Evolutionary conservation across 1,284 basidiomycete species (phyloP), one percentile per base, ranked within the genome.

Genomic region (Fistulina hepatica): DNA sequence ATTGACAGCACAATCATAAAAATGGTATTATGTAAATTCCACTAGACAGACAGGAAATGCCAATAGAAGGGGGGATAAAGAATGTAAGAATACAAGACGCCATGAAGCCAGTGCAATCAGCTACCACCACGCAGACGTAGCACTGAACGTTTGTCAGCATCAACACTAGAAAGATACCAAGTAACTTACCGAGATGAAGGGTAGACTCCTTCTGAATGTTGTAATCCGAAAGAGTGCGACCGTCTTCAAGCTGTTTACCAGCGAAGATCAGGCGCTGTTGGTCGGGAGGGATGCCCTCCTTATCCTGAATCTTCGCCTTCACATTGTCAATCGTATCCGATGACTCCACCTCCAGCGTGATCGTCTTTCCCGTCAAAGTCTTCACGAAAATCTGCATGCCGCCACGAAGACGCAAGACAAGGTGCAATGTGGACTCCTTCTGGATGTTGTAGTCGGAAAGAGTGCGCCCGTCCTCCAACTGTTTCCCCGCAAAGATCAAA

Each of bases 381-480:
- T 89, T 90, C 44, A 90, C 85, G 53, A 89, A 88, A 52, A 88
- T 86, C 52, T 88, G 83, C 84, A 86, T 86, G 19, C 86, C 88
- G 53, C 86, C 86, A 60, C 86, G 82, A 37, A 91, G 77, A 61
- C 85, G 83, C 47, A 92, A 76, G 32, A 77, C 75, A 19, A 91
- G 74, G 57, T 92, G 86, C 43, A 91, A 81, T 32, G 89, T 92
- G 0, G 72, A 75, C 52, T 80, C 76, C 57, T 80, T 79, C 69
- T 79, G 76, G 32, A 80, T 80, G 58, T 85, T 90, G 67, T 88
- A 86, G 52, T 86, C 82, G 23, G 79, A 81, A n/a, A 84, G 68
- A 23, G 81, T 82, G 30, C 81, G 73, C 12, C 81, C 81, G 47
- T 85, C 81, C 56, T 85, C 80, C 24, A 91, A 72, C 60, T 90